Percentiles rank a stretch among this genome's conserved stretches.
Evolutionary conservation across 2,329 filamentous ascomycete species (phyloP).

Genomic region (Colletotrichum cordylinicola): DNA sequence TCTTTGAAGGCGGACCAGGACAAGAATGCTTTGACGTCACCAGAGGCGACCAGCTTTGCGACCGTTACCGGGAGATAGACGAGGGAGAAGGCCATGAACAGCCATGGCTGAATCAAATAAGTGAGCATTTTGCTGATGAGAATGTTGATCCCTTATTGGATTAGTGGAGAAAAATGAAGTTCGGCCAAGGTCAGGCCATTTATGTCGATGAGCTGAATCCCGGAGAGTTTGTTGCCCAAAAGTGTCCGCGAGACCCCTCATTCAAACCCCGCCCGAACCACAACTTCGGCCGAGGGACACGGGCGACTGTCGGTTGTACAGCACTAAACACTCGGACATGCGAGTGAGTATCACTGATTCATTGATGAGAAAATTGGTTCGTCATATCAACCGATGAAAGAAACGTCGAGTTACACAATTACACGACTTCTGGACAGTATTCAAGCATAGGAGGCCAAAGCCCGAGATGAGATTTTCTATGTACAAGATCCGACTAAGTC

Average conservation of each 20-base stretch:
- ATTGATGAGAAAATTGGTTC: fast-evolving
- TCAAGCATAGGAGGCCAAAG: neutral
- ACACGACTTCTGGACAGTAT: neutral
- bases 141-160: too few species aligned
- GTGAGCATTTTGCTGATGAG: neutral
- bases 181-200: neutral
- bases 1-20: slow-evolving; percentile 36
- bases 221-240: neutral
- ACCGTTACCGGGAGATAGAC: slow-evolving; percentile 52
- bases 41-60: slow-evolving; percentile 33
- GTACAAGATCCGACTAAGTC: neutral
- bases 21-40: slow-evolving; percentile 34
- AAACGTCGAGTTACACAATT: neutral
- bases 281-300: neutral
- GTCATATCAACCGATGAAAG: neutral
- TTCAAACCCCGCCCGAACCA: neutral
- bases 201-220: neutral
- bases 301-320: neutral
- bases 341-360: neutral
- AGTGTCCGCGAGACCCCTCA: neutral
- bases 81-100: slow-evolving; percentile 48
- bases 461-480: neutral
- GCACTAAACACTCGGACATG: neutral
- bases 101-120: slow-evolving; percentile 38
- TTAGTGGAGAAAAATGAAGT: fast-evolving